phyloP scores from a whole-genome alignment of 495 filamentous ascomycete genomes.

The Talaromyces nanjingensis region DNA sequence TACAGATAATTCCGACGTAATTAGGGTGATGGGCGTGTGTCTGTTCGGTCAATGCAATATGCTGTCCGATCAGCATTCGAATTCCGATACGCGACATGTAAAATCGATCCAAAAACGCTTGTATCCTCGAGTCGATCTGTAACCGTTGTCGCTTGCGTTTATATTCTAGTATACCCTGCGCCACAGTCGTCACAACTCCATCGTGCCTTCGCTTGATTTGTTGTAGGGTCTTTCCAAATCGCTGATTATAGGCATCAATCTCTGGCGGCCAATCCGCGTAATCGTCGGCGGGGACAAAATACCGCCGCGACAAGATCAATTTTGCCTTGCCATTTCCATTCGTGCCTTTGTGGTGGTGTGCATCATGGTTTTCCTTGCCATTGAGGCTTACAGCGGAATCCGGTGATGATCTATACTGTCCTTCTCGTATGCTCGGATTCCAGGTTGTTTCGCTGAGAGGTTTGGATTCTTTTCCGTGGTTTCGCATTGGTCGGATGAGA shows the following conservation, averaged over 20 bases:
- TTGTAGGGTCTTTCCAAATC: conserved; percentile 76
- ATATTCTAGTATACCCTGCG: conserved; percentile 95
- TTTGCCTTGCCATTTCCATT: conserved; percentile 39
- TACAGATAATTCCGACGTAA: conserved; percentile 98
- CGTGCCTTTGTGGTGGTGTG: not conserved
- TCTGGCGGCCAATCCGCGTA: conserved; percentile 89
- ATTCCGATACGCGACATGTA: conserved; percentile 99
- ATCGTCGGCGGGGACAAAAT: conserved; percentile 89
- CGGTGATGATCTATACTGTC: conserved; percentile 76
- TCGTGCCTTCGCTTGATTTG: conserved; percentile 95
- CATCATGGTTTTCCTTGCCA: conserved; percentile 40
- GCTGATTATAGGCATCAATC: conserved; percentile 85
- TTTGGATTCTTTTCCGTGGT: conserved; percentile 49
- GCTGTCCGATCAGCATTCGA: conserved; percentile 96
- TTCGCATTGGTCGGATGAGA: conserved; percentile 65
- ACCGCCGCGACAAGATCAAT: conserved; percentile 52
- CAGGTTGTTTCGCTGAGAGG: conserved; percentile 74
- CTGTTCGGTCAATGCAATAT: conserved; percentile 93
- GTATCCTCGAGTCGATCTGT: conserved; percentile 96
- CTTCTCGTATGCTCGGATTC: conserved; percentile 83
- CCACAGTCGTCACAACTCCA: conserved; percentile 88
- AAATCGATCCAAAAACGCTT: conserved; percentile 94
- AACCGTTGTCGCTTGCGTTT: conserved; percentile 93
- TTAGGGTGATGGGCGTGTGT: conserved; percentile 77
- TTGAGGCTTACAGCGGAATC: conserved; percentile 28